Evolutionary conservation across 352 stramenopile species (phyloP).

Genomic region (Globisporangium uncinulatum): DNA sequence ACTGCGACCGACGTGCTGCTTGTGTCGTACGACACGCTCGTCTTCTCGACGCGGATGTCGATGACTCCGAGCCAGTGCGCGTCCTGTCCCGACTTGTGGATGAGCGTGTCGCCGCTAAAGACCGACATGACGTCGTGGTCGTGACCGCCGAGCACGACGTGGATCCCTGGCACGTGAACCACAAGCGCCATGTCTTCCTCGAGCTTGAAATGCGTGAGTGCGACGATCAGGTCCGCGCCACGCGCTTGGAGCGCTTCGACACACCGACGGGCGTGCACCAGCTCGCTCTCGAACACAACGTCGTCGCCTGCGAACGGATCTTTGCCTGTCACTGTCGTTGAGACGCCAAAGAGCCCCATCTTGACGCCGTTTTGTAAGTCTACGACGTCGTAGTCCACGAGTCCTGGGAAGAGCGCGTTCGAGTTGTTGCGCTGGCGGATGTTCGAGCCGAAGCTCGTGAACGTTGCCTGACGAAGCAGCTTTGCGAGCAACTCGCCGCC

Average conservation of each 20-base stretch:
- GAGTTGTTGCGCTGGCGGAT: conserved; percentile 24
- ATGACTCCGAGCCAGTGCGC: conserved; percentile 81
- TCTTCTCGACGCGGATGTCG: conserved; percentile 59
- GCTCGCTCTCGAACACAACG: conserved; percentile 49
- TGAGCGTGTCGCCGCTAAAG: conserved; percentile 74
- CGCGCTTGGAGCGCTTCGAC: conserved; percentile 51
- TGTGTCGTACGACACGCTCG: not conserved
- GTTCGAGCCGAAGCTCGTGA: conserved; percentile 61
- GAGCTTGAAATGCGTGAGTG: conserved; percentile 80
- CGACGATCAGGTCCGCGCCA: conserved; percentile 80
- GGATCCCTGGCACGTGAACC: conserved; percentile 54
- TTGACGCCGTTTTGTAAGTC: conserved; percentile 29
- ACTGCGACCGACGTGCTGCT: not conserved
- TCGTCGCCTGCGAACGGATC: conserved; percentile 43
- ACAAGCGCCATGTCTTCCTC: conserved; percentile 69
- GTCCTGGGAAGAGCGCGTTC: conserved; percentile 25
- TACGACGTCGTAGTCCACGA: conserved; percentile 33
- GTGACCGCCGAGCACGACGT: conserved; percentile 88
- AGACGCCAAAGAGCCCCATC: conserved; percentile 53
- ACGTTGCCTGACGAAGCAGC: conserved; percentile 31
- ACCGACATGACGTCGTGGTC: conserved; percentile 89
- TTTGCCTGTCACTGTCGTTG: conserved; percentile 41
- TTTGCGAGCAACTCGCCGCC: conserved; percentile 29
- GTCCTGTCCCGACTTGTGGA: conserved; percentile 90
- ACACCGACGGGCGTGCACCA: conserved; percentile 38